A percentile compares a stretch with the other conserved stretches of the same genome.
Evolutionary conservation across 768 basidiomycete species (phyloP).

Genomic region (Rhodotorula paludigena): DNA sequence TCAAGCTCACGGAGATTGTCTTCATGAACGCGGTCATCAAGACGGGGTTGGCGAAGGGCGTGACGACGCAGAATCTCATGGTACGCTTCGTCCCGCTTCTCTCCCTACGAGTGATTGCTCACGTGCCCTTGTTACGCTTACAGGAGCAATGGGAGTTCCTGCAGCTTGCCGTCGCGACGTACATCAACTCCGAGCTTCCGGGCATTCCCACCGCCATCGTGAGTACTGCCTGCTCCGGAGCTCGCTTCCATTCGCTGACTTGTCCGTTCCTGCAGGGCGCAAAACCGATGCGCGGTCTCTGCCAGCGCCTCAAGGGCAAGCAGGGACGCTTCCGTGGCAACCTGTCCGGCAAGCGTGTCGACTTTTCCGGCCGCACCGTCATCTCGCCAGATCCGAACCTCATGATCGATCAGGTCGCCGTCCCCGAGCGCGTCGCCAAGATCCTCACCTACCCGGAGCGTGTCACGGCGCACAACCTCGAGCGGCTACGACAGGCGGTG

Average conservation of each 20-base stretch:
- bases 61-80: constrained; percentile 84
- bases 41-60: constrained; percentile 78
- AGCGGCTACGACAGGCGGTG: constrained; percentile 65
- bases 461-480: constrained; percentile 85
- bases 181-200: constrained; percentile 94
- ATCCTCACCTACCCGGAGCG: constrained; percentile 93
- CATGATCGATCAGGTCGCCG: constrained; percentile 93
- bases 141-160: constrained; percentile 99
- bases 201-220: constrained; percentile 58
- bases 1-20: constrained; percentile 94
- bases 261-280: constrained; percentile 53
- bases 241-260: neutral
- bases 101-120: neutral
- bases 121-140: neutral
- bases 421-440: constrained; percentile 91
- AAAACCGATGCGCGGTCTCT: constrained; percentile 95
- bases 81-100: constrained; percentile 47
- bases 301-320: constrained; percentile 96
- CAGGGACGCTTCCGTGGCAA: constrained; percentile 98
- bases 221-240: neutral
- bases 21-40: constrained; percentile 89
- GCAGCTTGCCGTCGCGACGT: constrained; percentile 90
- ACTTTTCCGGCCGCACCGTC: constrained; percentile 96
- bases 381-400: constrained; percentile 99
- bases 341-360: constrained; percentile 95